Percentiles rank a stretch among this genome's conserved stretches.
phyloP scores from a whole-genome alignment of 306 rosid genomes.

The Psophocarpus tetragonolobus region DNA sequence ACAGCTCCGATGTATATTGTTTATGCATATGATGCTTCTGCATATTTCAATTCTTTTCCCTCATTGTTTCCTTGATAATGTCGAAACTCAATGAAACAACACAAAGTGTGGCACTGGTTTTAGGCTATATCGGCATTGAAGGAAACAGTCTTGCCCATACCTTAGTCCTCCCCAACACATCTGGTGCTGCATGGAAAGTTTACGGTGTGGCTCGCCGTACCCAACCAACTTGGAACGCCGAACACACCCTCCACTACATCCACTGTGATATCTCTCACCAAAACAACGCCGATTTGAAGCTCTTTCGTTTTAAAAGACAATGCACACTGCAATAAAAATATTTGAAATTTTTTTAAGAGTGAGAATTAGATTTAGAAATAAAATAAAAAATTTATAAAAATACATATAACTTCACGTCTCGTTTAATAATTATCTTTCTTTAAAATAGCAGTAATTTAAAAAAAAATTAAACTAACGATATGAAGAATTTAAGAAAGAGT shows the following conservation, averaged over 20 bases:
- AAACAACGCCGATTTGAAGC: conserved; percentile 52
- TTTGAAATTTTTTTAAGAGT: no score
- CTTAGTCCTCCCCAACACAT: conserved; percentile 58
- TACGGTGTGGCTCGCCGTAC: conserved; percentile 75
- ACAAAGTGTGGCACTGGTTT: conserved; percentile 41
- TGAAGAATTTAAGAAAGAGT: no score
- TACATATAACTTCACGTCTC: no score
- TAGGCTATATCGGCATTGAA: conserved; percentile 53
- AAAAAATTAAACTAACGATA: no score
- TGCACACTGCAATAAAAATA: no score
- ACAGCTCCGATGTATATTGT: no score
- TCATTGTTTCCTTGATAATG: not conserved
- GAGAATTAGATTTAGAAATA: no score
- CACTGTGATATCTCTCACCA: conserved; percentile 57
- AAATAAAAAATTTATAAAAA: no score
- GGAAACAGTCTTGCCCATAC: conserved; percentile 68
- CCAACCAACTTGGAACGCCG: conserved; percentile 60
- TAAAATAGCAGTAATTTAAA: no score
- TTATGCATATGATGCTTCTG: no score
- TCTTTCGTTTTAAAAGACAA: conserved; percentile 49
- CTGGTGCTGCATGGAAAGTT: conserved; percentile 78
- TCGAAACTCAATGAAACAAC: conserved; percentile 27
- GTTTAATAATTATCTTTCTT: no score
- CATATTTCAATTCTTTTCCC: no score
- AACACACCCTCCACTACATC: conserved; percentile 58